Conservation (phyloP, 2,329 filamentous ascomycete genomes). For the Aspergillus viridinutans region DNA sequence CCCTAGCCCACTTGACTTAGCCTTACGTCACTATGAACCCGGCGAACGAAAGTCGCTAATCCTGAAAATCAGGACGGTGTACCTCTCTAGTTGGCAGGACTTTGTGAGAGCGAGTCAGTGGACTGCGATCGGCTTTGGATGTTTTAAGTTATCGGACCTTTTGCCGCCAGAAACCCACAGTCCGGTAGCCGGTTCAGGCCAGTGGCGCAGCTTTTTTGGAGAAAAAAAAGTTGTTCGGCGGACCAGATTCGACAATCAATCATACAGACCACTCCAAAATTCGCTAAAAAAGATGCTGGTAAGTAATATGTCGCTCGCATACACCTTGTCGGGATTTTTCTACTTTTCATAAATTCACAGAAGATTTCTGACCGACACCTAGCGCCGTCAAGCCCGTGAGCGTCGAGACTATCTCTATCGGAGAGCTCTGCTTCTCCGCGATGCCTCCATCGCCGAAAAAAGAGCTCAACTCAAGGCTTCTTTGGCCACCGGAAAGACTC, state of each 20-base stretch:
- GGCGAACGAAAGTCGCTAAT: conserved; percentile 19
- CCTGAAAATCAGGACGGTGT: conserved; percentile 11
- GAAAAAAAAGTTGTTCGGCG: conserved; percentile 37
- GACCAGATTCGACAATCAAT: conserved; percentile 6
- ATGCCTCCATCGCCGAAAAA: conserved; percentile 91
- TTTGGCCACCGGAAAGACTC: conserved; percentile 80
- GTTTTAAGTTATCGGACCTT: conserved; percentile 16
- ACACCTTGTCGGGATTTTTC: not conserved
- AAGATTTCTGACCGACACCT: conserved; percentile 12
- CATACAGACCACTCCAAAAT: conserved; percentile 3
- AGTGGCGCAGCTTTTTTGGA: conserved; percentile 26
- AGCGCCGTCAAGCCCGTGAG: conserved; percentile 71
- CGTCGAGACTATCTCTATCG: conserved; percentile 87
- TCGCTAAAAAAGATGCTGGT: conserved; percentile 29
- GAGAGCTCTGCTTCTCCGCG: conserved; percentile 76
- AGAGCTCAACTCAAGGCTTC: conserved; percentile 80
- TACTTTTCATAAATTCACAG: not conserved
- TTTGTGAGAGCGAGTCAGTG: conserved; percentile 4
- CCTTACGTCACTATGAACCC: conserved; percentile 20
- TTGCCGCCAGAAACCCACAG: conserved; percentile 28
- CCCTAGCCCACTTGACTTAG: conserved; percentile 9
- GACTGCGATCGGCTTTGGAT: conserved; percentile 18
- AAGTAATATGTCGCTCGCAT: conserved; percentile 7
- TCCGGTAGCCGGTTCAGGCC: conserved; percentile 22
- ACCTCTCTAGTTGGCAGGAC: conserved; percentile 12